Conservation (phyloP, 1,284 basidiomycete genomes). For the Ustilago shanxiensis region DNA sequence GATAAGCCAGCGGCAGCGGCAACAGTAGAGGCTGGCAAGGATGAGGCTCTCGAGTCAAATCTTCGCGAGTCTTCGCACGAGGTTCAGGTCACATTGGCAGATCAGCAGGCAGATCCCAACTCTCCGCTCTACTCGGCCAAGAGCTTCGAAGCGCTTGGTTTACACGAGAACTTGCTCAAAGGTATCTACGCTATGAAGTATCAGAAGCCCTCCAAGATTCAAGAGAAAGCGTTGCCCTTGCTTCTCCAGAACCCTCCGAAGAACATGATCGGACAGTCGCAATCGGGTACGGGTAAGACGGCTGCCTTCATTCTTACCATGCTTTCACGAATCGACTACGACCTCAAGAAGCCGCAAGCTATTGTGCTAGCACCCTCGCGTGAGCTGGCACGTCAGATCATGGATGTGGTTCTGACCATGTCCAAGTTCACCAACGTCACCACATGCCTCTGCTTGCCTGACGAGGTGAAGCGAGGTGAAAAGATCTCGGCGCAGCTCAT, state of each 20-base stretch:
- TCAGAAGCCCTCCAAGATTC: slow-evolving; percentile 98
- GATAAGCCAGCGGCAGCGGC: slow-evolving; percentile 11
- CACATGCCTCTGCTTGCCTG: slow-evolving; percentile 94
- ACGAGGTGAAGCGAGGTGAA: slow-evolving; percentile 77
- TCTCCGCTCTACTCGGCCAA: slow-evolving; percentile 94
- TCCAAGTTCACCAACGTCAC: slow-evolving; percentile 93
- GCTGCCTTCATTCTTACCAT: slow-evolving; percentile 98
- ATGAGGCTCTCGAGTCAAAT: slow-evolving; percentile 32
- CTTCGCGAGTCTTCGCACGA: slow-evolving; percentile 63
- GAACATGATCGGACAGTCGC: slow-evolving; percentile 99
- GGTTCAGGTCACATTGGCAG: slow-evolving; percentile 92
- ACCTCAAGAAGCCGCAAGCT: slow-evolving; percentile 81
- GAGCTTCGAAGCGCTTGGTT: slow-evolving; percentile 80
- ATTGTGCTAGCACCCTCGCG: slow-evolving; percentile 79
- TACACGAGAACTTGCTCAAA: slow-evolving; percentile 86
- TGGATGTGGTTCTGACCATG: slow-evolving; percentile 93
- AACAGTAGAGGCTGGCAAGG: slow-evolving; percentile 11
- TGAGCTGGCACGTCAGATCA: slow-evolving; percentile 96
- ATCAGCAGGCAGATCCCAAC: slow-evolving; percentile 95
- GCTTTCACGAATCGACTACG: slow-evolving; percentile 92
- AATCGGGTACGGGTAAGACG: slow-evolving; percentile 99
- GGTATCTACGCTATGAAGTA: slow-evolving; percentile 98
- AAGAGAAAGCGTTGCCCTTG: slow-evolving; percentile 94
- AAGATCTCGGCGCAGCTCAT: slow-evolving; percentile 89
- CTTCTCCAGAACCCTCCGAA: slow-evolving; percentile 89